Evolutionary conservation across 1,284 basidiomycete genomes (phyloP).

Genomic region (Malassezia slooffiae): DNA sequence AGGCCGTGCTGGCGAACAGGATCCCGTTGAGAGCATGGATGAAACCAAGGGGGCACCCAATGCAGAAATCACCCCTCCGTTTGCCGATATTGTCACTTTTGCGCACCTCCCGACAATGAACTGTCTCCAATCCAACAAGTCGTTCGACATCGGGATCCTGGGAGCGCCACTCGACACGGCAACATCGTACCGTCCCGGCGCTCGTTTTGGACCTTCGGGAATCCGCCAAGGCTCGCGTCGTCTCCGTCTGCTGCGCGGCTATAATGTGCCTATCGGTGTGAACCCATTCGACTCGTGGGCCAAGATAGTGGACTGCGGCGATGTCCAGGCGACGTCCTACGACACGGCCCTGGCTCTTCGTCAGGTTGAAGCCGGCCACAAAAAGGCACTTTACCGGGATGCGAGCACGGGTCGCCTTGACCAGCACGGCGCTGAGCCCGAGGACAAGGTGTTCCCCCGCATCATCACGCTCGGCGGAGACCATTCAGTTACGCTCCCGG

Average conservation of each 20-base stretch:
- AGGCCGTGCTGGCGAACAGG: too few species aligned
- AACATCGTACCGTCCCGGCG: slow-evolving; percentile 61
- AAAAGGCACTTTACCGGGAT: slow-evolving; percentile 14
- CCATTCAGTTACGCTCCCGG: slow-evolving; percentile 61
- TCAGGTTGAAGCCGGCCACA: slow-evolving; percentile 56
- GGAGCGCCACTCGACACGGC: slow-evolving; percentile 71
- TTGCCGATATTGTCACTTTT: background rate
- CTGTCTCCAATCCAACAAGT: slow-evolving; percentile 20
- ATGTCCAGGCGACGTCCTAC: slow-evolving; percentile 61
- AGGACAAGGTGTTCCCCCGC: slow-evolving; percentile 35
- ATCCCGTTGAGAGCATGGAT: too few species aligned
- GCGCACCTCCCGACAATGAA: background rate
- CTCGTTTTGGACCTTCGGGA: slow-evolving; percentile 67
- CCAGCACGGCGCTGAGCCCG: slow-evolving; percentile 2
- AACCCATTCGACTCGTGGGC: slow-evolving; percentile 56
- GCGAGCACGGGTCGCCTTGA: background rate
- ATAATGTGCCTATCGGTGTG: slow-evolving; percentile 60
- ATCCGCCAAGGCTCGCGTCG: slow-evolving; percentile 66
- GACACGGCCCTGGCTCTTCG: slow-evolving; percentile 67
- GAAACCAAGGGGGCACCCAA: too few species aligned
- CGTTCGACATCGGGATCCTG: slow-evolving; percentile 59
- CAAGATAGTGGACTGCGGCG: slow-evolving; percentile 62
- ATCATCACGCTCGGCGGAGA: slow-evolving; percentile 67
- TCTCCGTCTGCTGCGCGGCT: slow-evolving; percentile 62
- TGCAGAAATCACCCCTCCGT: too few species aligned